Evolutionary conservation across 305 asterid genomes (phyloP).

Genomic region (Fraxinus albicans): DNA sequence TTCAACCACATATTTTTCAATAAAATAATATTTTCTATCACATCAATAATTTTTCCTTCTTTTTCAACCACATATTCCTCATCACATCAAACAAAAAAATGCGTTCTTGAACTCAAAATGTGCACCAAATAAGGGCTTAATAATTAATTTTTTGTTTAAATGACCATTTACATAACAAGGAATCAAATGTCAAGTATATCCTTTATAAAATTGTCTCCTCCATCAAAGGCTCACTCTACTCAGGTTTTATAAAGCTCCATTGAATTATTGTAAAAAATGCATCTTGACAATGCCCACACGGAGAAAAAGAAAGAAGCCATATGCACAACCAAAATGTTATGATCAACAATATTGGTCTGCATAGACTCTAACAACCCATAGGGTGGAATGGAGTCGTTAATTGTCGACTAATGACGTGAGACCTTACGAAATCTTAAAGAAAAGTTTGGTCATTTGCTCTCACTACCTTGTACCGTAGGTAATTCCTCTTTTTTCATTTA

Average conservation of each 20-base stretch:
- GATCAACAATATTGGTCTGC: not conserved
- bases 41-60: too few relatives aligned
- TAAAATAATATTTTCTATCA: too few relatives aligned
- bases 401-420: not conserved
- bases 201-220: not conserved
- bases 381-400: not conserved
- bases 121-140: too few relatives aligned
- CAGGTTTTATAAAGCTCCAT: not conserved
- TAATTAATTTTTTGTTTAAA: not conserved
- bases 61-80: too few relatives aligned
- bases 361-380: not conserved
- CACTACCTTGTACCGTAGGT: not conserved
- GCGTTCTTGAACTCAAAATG: too few relatives aligned
- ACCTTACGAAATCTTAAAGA: not conserved
- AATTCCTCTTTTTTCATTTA: not conserved
- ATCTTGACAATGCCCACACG: not conserved
- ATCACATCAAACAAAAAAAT: too few relatives aligned
- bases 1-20: too few relatives aligned
- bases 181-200: not conserved
- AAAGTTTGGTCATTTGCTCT: not conserved
- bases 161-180: not conserved
- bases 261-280: not conserved
- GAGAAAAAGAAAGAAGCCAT: not conserved
- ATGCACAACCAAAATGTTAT: not conserved
- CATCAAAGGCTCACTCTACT: not conserved